Conservation (phyloP, 495 filamentous ascomycete genomes). For the Podospora conica region DNA sequence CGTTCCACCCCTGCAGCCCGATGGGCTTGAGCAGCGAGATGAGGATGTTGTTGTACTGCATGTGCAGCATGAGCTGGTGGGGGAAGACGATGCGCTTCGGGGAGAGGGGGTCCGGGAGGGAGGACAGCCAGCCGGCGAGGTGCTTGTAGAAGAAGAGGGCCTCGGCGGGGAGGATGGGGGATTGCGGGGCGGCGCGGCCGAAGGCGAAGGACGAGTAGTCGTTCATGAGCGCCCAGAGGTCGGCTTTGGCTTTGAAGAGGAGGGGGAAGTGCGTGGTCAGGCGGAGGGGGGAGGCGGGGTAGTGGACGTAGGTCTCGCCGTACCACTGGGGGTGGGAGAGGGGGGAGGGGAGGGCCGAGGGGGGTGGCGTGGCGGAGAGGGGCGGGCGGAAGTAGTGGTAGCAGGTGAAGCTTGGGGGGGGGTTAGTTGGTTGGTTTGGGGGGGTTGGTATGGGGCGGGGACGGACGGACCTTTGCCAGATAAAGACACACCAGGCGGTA, state of each 20-base stretch:
- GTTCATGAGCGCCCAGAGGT: conserved; percentile 31
- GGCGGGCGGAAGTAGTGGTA: conserved; percentile 29
- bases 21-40: conserved; percentile 22
- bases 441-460: not conserved
- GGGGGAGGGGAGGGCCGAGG: conserved; percentile 28
- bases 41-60: conserved; percentile 25
- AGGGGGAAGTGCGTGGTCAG: conserved; percentile 23
- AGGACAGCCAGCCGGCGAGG: conserved; percentile 21
- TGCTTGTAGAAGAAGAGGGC: conserved; percentile 26
- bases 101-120: conserved; percentile 30
- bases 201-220: conserved; percentile 21
- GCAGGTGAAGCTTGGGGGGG: conserved; percentile 12
- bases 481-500: conserved; percentile 34
- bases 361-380: conserved; percentile 22
- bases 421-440: not conserved
- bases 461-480: conserved; percentile 32
- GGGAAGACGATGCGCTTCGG: conserved; percentile 32
- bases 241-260: conserved; percentile 29
- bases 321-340: conserved; percentile 27
- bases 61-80: conserved; percentile 32
- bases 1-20: conserved; percentile 15
- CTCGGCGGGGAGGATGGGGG: not conserved
- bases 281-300: conserved; percentile 23
- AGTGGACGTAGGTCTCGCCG: conserved; percentile 35
- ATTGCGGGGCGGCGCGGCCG: not conserved